Evolutionary conservation across 108 stramenopile genomes (phyloP).

Genomic region (Stephanodiscus minutulus): DNA sequence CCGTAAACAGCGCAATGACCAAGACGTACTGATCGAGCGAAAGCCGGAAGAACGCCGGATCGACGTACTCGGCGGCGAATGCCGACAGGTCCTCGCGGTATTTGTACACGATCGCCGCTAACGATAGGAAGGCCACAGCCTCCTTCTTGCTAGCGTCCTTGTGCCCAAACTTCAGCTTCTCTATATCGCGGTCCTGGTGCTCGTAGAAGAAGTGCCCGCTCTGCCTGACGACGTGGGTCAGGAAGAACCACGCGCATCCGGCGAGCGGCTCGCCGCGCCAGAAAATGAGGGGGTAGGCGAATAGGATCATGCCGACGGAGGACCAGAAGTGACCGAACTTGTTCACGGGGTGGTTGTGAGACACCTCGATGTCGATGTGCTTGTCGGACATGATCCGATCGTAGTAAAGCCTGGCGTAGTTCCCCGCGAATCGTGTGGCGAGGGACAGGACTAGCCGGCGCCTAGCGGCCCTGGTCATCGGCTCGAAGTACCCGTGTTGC

Average conservation of each 20-base stretch:
- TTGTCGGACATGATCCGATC: constrained; percentile 59
- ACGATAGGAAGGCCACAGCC: constrained; percentile 48
- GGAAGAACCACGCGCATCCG: constrained; percentile 54
- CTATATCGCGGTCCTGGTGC: constrained; percentile 61
- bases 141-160: constrained; percentile 60
- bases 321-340: constrained; percentile 64
- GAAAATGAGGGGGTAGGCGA: constrained; percentile 55
- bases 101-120: constrained; percentile 39
- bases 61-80: constrained; percentile 36
- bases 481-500: constrained; percentile 56
- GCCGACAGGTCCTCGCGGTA: constrained; percentile 31
- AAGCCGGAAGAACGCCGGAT: constrained; percentile 41
- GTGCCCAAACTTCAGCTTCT: constrained; percentile 65
- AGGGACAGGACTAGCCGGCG: constrained; percentile 21
- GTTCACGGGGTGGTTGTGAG: constrained; percentile 61
- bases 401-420: constrained; percentile 44
- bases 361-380: constrained; percentile 62
- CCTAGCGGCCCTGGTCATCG: constrained; percentile 22
- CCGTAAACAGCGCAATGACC: constrained; percentile 50
- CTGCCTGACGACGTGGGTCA: constrained; percentile 55
- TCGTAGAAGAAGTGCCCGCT: constrained; percentile 63
- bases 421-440: constrained; percentile 31
- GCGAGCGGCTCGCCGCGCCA: constrained; percentile 47
- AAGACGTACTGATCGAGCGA: constrained; percentile 52
- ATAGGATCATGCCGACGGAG: constrained; percentile 52